These are phyloP conservation scores for Nicotiana sylvestris DNA, from an alignment of 257 asterid genomes.

Conservation along the genomic window DNA sequence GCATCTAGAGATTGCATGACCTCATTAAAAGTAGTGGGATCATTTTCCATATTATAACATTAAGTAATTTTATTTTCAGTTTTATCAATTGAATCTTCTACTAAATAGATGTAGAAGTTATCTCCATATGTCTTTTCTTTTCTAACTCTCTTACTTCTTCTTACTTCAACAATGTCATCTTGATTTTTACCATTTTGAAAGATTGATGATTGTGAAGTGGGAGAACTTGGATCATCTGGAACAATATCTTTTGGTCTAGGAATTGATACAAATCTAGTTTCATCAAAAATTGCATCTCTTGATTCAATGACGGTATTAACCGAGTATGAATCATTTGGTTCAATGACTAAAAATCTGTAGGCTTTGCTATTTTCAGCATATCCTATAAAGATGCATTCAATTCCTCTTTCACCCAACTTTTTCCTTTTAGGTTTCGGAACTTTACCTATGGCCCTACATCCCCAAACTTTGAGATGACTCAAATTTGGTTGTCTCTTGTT, in stretches of 20 bases:
- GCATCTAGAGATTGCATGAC: not conserved
- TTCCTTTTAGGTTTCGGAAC: not conserved
- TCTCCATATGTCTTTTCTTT: not conserved
- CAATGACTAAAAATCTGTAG: too few species aligned
- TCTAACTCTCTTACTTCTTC: not conserved
- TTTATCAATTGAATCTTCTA: not conserved
- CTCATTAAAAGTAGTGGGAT: constrained; percentile 12
- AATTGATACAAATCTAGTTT: not conserved
- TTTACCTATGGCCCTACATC: not conserved
- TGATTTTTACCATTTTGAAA: not conserved
- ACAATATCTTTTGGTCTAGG: not conserved
- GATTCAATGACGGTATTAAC: not conserved
- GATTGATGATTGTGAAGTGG: not conserved
- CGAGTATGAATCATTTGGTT: not conserved
- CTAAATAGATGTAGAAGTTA: not conserved
- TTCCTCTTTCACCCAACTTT: constrained; percentile 4
- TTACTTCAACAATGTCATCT: not conserved
- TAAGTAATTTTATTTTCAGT: not conserved
- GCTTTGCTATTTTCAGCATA: too few species aligned
- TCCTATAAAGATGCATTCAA: constrained; percentile 4
- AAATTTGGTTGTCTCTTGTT: too few species aligned
- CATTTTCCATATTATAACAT: not conserved
- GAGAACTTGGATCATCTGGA: not conserved
- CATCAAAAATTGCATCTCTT: not conserved
- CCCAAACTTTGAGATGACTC: not conserved